Evolutionary conservation across 2,329 filamentous ascomycete genomes (phyloP).

Genomic region (Diaporthe vexans): DNA sequence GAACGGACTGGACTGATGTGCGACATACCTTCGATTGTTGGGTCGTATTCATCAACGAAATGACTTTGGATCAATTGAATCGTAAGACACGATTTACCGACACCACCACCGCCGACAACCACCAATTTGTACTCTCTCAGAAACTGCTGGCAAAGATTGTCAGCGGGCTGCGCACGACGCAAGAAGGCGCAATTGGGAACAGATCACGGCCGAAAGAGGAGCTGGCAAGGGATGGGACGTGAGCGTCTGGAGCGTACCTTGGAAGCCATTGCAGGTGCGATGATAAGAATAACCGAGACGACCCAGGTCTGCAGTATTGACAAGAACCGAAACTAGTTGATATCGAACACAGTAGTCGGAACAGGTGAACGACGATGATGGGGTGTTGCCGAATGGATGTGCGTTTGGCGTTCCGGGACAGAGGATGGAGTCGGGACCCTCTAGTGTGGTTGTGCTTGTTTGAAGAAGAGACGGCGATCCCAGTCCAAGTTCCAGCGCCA

Average conservation of each 20-base stretch:
- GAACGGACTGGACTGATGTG: background rate
- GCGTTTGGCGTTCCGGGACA: constrained; percentile 19
- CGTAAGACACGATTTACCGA: constrained; percentile 98
- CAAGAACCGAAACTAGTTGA: constrained; percentile 31
- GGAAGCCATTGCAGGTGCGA: constrained; percentile 54
- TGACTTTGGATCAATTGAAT: constrained; percentile 97
- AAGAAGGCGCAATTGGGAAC: constrained; percentile 42
- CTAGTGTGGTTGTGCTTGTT: constrained; percentile 29
- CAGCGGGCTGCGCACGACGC: constrained; percentile 12
- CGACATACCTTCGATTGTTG: constrained; percentile 93
- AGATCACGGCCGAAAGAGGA: background rate
- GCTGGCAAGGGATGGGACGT: constrained; percentile 6
- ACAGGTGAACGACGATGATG: constrained; percentile 39
- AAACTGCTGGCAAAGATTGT: constrained; percentile 67
- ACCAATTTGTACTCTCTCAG: constrained; percentile 95
- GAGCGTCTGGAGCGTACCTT: constrained; percentile 51
- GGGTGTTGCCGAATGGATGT: constrained; percentile 1
- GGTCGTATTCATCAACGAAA: constrained; percentile 99
- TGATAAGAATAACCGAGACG: constrained; percentile 38
- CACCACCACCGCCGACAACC: constrained; percentile 96
- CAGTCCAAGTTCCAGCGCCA: constrained; percentile 35
- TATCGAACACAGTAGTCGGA: constrained; percentile 40
- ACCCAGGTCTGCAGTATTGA: constrained; percentile 37
- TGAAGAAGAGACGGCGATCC: constrained; percentile 36
- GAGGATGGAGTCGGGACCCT: constrained; percentile 9